Conservation (phyloP, 805 yeast species). For the Nakazawaea wickerhamii region DNA sequence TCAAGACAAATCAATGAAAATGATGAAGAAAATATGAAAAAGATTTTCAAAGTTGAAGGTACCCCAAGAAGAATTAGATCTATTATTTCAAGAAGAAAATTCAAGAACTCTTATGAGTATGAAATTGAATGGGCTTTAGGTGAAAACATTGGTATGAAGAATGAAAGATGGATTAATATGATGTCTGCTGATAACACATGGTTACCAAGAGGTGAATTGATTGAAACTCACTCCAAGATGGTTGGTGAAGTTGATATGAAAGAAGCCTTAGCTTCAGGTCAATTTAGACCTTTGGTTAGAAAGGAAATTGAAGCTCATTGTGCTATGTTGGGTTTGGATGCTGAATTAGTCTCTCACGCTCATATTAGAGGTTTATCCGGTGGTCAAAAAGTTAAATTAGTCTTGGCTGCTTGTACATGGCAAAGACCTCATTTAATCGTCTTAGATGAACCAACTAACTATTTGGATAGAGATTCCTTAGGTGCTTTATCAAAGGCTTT, state of each 20-base stretch:
- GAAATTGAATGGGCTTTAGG: conserved; percentile 97
- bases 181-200: conserved; percentile 99
- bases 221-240: conserved; percentile 97
- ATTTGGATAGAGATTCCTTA: conserved; percentile 97
- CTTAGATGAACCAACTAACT: conserved; percentile 99
- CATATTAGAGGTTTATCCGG: conserved; percentile 99
- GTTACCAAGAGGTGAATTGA: conserved; percentile 98
- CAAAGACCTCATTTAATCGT: conserved; percentile 99
- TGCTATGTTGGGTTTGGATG: conserved; percentile 95
- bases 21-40: conserved; percentile 98
- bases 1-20: conserved; percentile 95
- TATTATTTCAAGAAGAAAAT: conserved; percentile 96
- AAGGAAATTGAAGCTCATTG: conserved; percentile 99
- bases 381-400: conserved; percentile 99
- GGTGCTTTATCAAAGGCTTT: conserved; percentile 99
- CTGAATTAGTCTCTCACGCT: conserved; percentile 99
- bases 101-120: conserved; percentile 99
- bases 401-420: conserved; percentile 99
- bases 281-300: conserved; percentile 99
- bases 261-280: conserved; percentile 99
- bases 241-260: conserved; percentile 99
- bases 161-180: conserved; percentile 99
- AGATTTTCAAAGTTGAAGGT: conserved; percentile 98
- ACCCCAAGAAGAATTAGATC: conserved; percentile 95
- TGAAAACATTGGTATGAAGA: conserved; percentile 98